Base-by-base conservation (phyloP, 305 asterid genomes). In the Fraxinus nigra region DNA sequence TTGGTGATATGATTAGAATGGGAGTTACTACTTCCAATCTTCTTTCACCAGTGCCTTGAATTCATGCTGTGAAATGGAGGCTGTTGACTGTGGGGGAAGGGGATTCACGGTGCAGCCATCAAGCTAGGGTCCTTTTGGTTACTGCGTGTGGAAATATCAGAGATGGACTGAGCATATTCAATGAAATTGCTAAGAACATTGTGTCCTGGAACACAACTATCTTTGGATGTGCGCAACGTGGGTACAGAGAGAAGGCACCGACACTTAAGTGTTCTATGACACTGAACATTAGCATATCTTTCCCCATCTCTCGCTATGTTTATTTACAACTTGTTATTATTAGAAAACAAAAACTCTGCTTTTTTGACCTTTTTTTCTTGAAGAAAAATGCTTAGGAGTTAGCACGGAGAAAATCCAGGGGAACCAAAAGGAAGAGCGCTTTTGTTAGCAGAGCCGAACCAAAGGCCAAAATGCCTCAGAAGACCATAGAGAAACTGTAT, bases 151-250 rank as follows among this genome's bases (percentile, higher is more conserved):
- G 98, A 78, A 83, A 77, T 28, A 81, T 93, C 63, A 34, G 32
- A n/a, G 90, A 93, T 35, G 98, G 97, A 4, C 51, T 91, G 38
- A 10, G 34, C 59, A 82, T 91, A 56, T 96, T 96, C 83, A 79
- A 84, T 16, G 90, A 80, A 79, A 91, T 93, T 38, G 63, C 82
- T 7, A 79, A 48, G 74, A 94, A 91, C 86, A 76, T 85, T 24
- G 98, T 95, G 20, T 92, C 98, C 18, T 94, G 99, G 98, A 94
- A 95, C 78, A 85, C 98, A 9, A 80, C 89, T 18, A 90, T 96
- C 26, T 95, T 90, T 75, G 99, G 98, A 80, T 93, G 95, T 67
- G 98, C 95, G 24, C 95, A 92, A 78, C 97, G 94, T 40, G 99
- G 98, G 6, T 78, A 43, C 80, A 93, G 95, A 4, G 11, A 40